Evolutionary conservation across 768 basidiomycete genomes (phyloP).

Genomic region (Lanmaoa pseudosensibilis): DNA sequence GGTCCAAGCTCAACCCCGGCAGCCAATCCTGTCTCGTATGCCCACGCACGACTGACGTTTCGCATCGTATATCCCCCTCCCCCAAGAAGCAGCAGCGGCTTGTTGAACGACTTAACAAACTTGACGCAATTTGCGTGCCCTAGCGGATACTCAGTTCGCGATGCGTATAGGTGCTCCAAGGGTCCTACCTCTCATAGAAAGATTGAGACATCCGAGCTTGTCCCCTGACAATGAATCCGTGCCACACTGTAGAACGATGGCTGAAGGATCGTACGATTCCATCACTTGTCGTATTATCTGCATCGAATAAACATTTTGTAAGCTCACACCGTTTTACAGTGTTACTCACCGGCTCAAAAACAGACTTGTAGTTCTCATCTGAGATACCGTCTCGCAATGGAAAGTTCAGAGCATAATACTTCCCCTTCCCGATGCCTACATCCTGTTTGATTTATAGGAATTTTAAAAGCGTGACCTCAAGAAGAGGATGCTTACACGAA

Average conservation of each 20-base stretch:
- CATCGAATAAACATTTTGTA: background rate
- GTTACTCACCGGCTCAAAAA: constrained; percentile 86
- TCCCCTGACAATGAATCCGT: constrained; percentile 97
- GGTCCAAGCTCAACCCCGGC: constrained; percentile 91
- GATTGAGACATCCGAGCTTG: constrained; percentile 91
- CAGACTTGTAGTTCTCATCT: constrained; percentile 91
- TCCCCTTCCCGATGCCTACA: constrained; percentile 90
- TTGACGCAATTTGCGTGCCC: constrained; percentile 97
- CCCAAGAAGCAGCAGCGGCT: constrained; percentile 90
- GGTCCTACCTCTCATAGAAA: constrained; percentile 84
- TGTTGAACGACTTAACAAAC: constrained; percentile 95
- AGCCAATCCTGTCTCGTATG: constrained; percentile 97
- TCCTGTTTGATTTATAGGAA: constrained; percentile 52
- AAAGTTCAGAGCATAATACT: constrained; percentile 92
- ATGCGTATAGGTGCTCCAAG: background rate
- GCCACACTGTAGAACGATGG: constrained; percentile 95
- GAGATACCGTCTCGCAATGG: constrained; percentile 93
- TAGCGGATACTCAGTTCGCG: constrained; percentile 26
- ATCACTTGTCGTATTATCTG: constrained; percentile 93
- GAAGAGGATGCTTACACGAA: constrained; percentile 57
- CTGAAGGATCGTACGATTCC: constrained; percentile 91
- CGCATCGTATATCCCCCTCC: constrained; percentile 99
- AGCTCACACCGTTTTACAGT: background rate
- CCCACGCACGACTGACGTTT: constrained; percentile 96
- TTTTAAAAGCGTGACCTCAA: background rate